These are phyloP conservation scores for Cyclocybe aegerita DNA, from an alignment of 768 basidiomycete genomes.

Conservation along the genomic window DNA sequence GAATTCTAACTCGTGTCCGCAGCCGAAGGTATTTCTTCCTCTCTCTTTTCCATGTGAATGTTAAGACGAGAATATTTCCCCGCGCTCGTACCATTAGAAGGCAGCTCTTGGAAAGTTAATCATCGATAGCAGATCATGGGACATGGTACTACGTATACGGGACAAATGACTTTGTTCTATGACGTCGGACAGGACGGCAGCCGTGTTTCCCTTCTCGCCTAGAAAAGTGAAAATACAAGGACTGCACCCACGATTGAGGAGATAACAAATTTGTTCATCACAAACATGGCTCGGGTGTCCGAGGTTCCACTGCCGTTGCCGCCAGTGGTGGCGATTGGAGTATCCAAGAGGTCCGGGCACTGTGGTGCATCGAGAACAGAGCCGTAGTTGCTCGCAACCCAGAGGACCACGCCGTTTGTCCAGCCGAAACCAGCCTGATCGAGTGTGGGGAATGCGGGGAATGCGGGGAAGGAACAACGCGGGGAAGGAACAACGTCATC, in stretches of 20 bases:
- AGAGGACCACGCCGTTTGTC: conserved; percentile 83
- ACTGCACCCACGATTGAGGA: not conserved
- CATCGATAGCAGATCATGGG: too few species aligned
- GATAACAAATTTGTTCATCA: not conserved
- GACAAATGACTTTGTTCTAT: too few species aligned
- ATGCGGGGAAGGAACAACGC: not conserved
- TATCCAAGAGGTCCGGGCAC: conserved; percentile 51
- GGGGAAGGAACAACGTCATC: not conserved
- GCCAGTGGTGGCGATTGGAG: conserved; percentile 13
- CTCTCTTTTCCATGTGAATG: too few species aligned
- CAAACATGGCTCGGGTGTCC: not conserved
- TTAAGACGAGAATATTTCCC: too few species aligned
- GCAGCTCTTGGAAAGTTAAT: too few species aligned
- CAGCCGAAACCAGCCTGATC: conserved; percentile 77
- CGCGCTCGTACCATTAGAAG: too few species aligned
- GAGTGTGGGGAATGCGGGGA: not conserved
- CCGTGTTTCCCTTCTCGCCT: too few species aligned
- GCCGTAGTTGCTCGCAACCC: conserved; percentile 72
- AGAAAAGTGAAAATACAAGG: not conserved
- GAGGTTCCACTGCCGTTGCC: conserved; percentile 6
- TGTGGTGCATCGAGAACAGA: conserved; percentile 53
- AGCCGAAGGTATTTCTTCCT: too few species aligned
- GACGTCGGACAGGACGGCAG: too few species aligned
- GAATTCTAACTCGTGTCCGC: too few species aligned
- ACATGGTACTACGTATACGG: too few species aligned